These are phyloP conservation scores for Ligustrum vulgare DNA, from an alignment of 257 asterid genomes.

Conservation along the genomic window DNA sequence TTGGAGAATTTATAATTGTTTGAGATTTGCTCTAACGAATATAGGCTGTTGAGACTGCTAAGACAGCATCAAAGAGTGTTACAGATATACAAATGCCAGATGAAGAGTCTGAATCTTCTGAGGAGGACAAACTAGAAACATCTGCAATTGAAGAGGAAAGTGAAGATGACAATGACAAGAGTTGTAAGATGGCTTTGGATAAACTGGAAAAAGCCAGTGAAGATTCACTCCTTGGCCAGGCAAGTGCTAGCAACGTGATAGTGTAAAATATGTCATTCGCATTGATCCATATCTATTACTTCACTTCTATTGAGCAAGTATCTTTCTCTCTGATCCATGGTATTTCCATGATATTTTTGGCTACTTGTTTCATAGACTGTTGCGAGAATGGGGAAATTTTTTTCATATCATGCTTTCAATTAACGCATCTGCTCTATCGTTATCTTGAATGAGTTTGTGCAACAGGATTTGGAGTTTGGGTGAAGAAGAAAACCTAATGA, in stretches of 20 bases:
- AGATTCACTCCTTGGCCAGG: conserved; percentile 90
- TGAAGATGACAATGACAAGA: conserved; percentile 67
- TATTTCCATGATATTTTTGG: background rate
- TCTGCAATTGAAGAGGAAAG: conserved; percentile 59
- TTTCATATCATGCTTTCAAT: background rate
- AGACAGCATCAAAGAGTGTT: conserved; percentile 53
- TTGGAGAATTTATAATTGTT: conserved; percentile 12
- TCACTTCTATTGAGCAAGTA: background rate
- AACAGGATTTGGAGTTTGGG: background rate
- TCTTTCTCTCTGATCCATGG: background rate
- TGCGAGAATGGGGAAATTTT: background rate
- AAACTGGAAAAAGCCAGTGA: conserved; percentile 90
- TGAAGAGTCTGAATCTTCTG: conserved; percentile 71
- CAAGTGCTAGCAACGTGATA: conserved; percentile 25
- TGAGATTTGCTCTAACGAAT: conserved; percentile 26
- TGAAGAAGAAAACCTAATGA: background rate
- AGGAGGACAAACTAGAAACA: conserved; percentile 46
- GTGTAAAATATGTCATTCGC: background rate
- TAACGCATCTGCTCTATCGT: background rate
- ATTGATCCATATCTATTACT: background rate
- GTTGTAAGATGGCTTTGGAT: conserved; percentile 65
- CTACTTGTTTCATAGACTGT: background rate
- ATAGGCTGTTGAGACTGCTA: conserved; percentile 94
- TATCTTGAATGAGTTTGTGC: background rate
- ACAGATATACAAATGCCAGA: conserved; percentile 45